Base-by-base conservation (phyloP, 2,329 filamentous ascomycete genomes). In the Didymella keratinophila region DNA sequence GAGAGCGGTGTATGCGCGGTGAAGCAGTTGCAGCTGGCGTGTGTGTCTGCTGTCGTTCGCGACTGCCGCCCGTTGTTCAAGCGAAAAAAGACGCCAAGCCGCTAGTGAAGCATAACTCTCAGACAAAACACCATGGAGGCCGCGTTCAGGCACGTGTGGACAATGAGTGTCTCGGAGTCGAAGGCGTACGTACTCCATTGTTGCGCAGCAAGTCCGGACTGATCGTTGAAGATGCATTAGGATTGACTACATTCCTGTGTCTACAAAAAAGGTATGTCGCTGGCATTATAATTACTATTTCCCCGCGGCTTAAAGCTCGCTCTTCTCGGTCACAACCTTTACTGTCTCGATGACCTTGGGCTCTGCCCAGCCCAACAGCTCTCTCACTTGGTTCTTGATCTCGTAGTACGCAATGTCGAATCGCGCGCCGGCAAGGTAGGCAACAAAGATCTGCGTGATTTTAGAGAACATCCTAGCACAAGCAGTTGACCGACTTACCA, bases 371-470 rank as follows among this genome's bases (percentile, higher is more conserved):
- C 72, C 71, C 36, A 78, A 52, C 56, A 74, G 57, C 78, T 77
- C 10, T 75, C 79, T 58, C 68, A 76, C 58, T 82, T 79, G 61
- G 79, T 83, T 60, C 81, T 82, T 82, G 63, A 90, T 67, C 67
- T 88, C 82, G 45, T 81, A 70, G 66, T 85, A 83, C 9, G 88
- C 85, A 60, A 89, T 80, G 75, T 96, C 92, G 77, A 97, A 95
- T 56, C 89, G 86, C 28, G 93, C 93, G 56, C 94, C 93, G 64
- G 93, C 83, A 49, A 90, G 79, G 85, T 87, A 97, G 10, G 94
- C 94, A 37, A 85, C 79, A 52, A 87, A 87, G 65, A 97, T 79
- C 93, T 97, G 51, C 52, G 5, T 16, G 8, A 16, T 20, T 61
- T 76, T 58, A 75, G 69, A 48, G 36, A 4, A 4, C 3, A 10